Conservation (phyloP, 139 green algal species). For the Limnomonas spitsbergensis region DNA sequence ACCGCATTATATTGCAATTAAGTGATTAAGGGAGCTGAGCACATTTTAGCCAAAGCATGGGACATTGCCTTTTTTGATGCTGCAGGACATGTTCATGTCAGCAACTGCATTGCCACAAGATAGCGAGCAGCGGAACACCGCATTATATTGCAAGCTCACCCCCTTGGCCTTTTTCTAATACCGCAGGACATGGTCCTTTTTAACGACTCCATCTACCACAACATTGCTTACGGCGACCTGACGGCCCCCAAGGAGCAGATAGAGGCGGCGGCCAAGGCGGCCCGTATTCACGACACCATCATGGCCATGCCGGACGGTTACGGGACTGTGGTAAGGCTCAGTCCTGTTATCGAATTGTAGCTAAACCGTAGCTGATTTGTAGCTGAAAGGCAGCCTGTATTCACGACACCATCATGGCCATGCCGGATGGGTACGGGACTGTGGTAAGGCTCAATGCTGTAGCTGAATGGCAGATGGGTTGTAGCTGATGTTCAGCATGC, state of each 20-base stretch:
- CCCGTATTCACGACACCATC: constrained; percentile 87
- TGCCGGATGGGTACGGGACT: constrained; percentile 88
- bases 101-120: too few species aligned
- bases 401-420: constrained; percentile 80
- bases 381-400: constrained; percentile 83
- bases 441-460: constrained; percentile 59
- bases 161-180: too few species aligned
- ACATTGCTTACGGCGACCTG: constrained; percentile 81
- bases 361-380: too few species aligned
- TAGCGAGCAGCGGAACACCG: too few species aligned
- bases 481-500: constrained; percentile 78
- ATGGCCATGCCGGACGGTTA: constrained; percentile 86
- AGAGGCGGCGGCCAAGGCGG: constrained; percentile 50
- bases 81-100: too few species aligned
- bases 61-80: too few species aligned
- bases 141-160: too few species aligned
- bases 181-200: constrained; percentile 92
- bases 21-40: too few species aligned
- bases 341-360: too few species aligned
- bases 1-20: too few species aligned
- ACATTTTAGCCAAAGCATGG: too few species aligned
- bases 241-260: constrained; percentile 40
- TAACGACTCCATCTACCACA: constrained; percentile 93
- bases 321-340: constrained; percentile 59
- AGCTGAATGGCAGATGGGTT: too few species aligned